phyloP scores from a whole-genome alignment of 768 basidiomycete genomes.

The Lentinula sp. region DNA sequence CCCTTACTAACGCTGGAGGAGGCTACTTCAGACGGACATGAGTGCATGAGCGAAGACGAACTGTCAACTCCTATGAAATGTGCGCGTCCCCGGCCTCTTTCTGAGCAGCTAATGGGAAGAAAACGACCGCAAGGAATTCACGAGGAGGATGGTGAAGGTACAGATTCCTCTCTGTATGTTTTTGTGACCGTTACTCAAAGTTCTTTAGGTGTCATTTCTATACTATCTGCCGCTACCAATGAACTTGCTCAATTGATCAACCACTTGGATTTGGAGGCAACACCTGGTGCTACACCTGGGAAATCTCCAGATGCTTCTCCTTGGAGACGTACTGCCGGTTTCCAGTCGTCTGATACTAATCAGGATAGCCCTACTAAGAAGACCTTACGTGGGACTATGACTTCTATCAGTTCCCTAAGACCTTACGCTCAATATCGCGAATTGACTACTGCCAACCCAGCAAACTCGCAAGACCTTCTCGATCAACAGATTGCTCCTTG shows the following conservation, averaged over 20 bases:
- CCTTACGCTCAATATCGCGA: slow-evolving; percentile 33
- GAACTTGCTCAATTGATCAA: slow-evolving; percentile 76
- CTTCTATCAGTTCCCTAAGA: slow-evolving; percentile 42
- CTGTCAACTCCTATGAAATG: slow-evolving; percentile 33
- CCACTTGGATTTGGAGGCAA: slow-evolving; percentile 76
- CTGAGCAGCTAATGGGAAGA: slow-evolving; percentile 53
- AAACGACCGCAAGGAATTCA: slow-evolving; percentile 44
- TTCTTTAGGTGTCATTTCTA: slow-evolving; percentile 48
- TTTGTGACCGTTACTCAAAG: not conserved
- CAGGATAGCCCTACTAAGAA: slow-evolving; percentile 33
- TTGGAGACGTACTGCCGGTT: slow-evolving; percentile 4
- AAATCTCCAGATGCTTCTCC: slow-evolving; percentile 35
- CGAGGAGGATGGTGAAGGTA: slow-evolving; percentile 48
- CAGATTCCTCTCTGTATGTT: slow-evolving; percentile 21
- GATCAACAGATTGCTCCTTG: slow-evolving; percentile 63
- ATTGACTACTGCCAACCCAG: slow-evolving; percentile 9
- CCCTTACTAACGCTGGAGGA: slow-evolving; percentile 41
- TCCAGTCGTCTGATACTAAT: not conserved
- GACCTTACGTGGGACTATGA: slow-evolving; percentile 25
- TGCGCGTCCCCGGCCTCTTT: slow-evolving; percentile 49
- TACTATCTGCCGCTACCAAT: slow-evolving; percentile 75
- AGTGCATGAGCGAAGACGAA: slow-evolving; percentile 13
- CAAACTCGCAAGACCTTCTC: slow-evolving; percentile 15
- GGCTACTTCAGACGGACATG: slow-evolving; percentile 50
- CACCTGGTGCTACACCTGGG: slow-evolving; percentile 51